phyloP scores from a whole-genome alignment of 345 rosid species.

The Adansonia digitata region DNA sequence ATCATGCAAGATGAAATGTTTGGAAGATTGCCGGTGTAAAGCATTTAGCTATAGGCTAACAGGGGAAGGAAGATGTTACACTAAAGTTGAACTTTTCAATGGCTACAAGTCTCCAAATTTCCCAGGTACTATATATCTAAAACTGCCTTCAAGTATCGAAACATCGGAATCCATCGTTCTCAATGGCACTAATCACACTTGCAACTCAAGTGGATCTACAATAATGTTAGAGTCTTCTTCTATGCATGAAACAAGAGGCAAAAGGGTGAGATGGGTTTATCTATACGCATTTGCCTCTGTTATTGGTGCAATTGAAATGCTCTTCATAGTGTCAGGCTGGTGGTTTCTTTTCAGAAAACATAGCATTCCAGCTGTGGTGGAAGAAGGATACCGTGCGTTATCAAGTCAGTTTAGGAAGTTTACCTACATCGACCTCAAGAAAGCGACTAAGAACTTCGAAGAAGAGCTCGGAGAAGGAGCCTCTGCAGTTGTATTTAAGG shows the following conservation, averaged over 20 bases:
- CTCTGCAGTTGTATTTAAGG: slow-evolving; percentile 44
- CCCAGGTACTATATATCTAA: slow-evolving; percentile 25
- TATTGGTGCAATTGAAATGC: slow-evolving; percentile 32
- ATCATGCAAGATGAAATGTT: slow-evolving; percentile 28
- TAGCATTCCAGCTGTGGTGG: not conserved
- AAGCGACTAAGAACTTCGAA: slow-evolving; percentile 29
- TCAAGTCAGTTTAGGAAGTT: slow-evolving; percentile 31
- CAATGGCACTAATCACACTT: not conserved
- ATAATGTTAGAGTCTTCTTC: slow-evolving; percentile 8
- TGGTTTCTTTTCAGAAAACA: slow-evolving; percentile 27
- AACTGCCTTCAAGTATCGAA: slow-evolving; percentile 20
- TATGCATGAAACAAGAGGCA: slow-evolving; percentile 14
- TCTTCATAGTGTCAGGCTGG: slow-evolving; percentile 25
- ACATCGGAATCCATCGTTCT: not conserved
- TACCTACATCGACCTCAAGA: slow-evolving; percentile 30
- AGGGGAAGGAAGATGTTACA: slow-evolving; percentile 13
- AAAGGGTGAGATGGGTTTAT: slow-evolving; percentile 33
- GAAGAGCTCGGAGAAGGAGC: slow-evolving; percentile 46
- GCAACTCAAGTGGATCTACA: not conserved
- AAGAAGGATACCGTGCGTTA: slow-evolving; percentile 24
- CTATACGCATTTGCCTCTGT: slow-evolving; percentile 31
- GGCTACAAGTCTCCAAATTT: slow-evolving; percentile 29
- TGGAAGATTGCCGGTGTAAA: slow-evolving; percentile 29
- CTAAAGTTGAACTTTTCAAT: slow-evolving; percentile 28
- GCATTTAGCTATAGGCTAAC: slow-evolving; percentile 31